Base-by-base conservation (phyloP, 768 basidiomycete species). In the Lentinula boryana region DNA sequence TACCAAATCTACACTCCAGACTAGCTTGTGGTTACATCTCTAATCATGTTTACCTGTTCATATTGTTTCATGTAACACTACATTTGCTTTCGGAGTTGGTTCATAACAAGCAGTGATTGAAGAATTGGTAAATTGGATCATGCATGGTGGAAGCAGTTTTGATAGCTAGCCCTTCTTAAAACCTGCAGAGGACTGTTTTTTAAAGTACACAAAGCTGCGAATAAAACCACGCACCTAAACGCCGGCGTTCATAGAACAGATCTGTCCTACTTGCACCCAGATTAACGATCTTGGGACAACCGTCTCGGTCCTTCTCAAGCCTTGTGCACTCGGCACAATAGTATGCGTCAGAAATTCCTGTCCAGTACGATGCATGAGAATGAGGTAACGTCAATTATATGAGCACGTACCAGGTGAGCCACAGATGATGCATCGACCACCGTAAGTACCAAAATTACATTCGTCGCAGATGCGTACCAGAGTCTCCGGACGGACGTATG, bases 261-360 rank as follows among this genome's bases (percentile, higher is more conserved):
- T 95, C 93, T 51, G 93, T 96, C 68, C 93, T 81, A 68, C 91
- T 91, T 8, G 94, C 94, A 61, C 95, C 95, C n/a, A 97, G 80
- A 70, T 97, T 96, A 63, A 96, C 93, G 68, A 96, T 94, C 84
- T 98, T 98, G 7, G 95, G 95, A 78, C 97, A 99, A 0, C 97
- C 97, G 73, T 99, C 97, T 38, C 97, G 80, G 68, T 98, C 95
- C 70, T 98, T 98, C 72, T 99, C 97, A 54, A 98, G 77, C 54
- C 95, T 80, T n/a, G 91, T 94, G 69, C 93, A 98, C 76, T 96
- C 95, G 1, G 96, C 95, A 64, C 97, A 99, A 69, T 99, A 99
- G 74, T 98, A 98, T 3, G 97, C 97, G 71, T 99, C 97, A 27
- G 95, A 98, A 55, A 99, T 97, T 69, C 96, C 96, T 96, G 40